Evolutionary conservation across 352 stramenopile genomes (phyloP).

Genomic region (Phytophthora cajani): DNA sequence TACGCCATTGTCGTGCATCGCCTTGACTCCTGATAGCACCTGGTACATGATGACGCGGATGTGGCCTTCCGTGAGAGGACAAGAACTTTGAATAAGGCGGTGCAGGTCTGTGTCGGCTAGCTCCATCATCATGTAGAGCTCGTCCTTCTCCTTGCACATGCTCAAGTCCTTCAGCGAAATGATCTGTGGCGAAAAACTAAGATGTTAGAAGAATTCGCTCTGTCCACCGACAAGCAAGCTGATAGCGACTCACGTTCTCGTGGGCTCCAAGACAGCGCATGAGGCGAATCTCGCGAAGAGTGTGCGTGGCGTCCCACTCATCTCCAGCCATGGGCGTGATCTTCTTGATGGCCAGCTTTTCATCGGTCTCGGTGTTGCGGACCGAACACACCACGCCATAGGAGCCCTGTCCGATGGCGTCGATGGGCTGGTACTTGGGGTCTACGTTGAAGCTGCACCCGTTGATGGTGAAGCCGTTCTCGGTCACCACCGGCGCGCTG

Average conservation of each 20-base stretch:
- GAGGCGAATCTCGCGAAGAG: conserved; percentile 90
- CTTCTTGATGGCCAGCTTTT: conserved; percentile 94
- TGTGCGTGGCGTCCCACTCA: conserved; percentile 91
- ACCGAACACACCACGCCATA: conserved; percentile 95
- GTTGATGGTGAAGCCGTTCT: conserved; percentile 87
- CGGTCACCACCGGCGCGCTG: conserved; percentile 60
- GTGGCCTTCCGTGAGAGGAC: conserved; percentile 78
- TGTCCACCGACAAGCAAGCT: not conserved
- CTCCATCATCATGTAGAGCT: conserved; percentile 97
- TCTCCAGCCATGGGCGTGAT: conserved; percentile 92
- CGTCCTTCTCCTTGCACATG: conserved; percentile 92
- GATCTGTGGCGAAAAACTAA: conserved; percentile 54
- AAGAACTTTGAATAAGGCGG: conserved; percentile 89
- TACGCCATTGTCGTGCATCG: conserved; percentile 94
- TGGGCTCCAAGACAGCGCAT: conserved; percentile 90
- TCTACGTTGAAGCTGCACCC: conserved; percentile 85
- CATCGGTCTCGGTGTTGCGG: conserved; percentile 72
- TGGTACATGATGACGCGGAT: conserved; percentile 91
- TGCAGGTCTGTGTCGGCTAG: conserved; percentile 94
- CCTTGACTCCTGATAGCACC: conserved; percentile 87
- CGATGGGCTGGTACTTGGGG: conserved; percentile 80
- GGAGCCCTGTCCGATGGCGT: conserved; percentile 93
- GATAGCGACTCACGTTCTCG: conserved; percentile 75
- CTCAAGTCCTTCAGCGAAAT: conserved; percentile 91
- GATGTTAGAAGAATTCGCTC: not conserved